Conservation (phyloP, 306 rosid genomes). For the Prunus mongolica region DNA sequence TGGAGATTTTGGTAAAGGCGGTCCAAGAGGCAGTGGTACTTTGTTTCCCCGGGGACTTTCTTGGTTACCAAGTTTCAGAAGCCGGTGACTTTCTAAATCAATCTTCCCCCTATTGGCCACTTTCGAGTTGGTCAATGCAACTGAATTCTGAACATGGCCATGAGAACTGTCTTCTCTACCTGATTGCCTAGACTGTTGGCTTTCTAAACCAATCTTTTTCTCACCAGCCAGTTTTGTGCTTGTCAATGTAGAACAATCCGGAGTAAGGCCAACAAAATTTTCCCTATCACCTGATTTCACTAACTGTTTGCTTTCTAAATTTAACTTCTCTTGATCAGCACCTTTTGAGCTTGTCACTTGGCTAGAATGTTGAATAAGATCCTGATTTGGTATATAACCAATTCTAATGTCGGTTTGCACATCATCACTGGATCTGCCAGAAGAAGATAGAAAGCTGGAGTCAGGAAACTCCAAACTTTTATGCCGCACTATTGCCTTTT, state of each 20-base stretch:
- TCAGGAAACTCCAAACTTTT: slow-evolving; percentile 37
- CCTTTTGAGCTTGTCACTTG: slow-evolving; percentile 17
- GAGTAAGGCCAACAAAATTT: slow-evolving; percentile 11
- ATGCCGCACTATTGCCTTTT: slow-evolving; percentile 25
- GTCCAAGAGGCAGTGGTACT: slow-evolving; percentile 41
- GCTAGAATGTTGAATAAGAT: slow-evolving; percentile 22
- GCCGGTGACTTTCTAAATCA: slow-evolving; percentile 32
- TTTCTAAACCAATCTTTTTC: slow-evolving; percentile 27
- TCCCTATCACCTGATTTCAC: slow-evolving; percentile 27
- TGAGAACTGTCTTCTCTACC: slow-evolving; percentile 22
- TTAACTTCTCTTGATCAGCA: slow-evolving; percentile 17
- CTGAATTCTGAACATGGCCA: slow-evolving; percentile 14
- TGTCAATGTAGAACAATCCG: slow-evolving; percentile 13
- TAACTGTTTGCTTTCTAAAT: slow-evolving; percentile 28
- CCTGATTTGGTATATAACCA: slow-evolving; percentile 21
- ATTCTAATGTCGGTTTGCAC: slow-evolving; percentile 22
- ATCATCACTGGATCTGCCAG: slow-evolving; percentile 25
- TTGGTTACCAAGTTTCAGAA: slow-evolving; percentile 19
- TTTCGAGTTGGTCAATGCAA: slow-evolving; percentile 21
- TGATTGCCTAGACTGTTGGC: slow-evolving; percentile 18
- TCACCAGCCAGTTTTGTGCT: slow-evolving; percentile 21
- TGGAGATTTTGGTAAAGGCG: slow-evolving; percentile 80
- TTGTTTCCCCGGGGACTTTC: slow-evolving; percentile 14
- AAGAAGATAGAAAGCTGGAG: slow-evolving; percentile 26
- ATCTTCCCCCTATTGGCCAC: slow-evolving; percentile 18